phyloP scores from a whole-genome alignment of 2,329 filamentous ascomycete species.

The Neurospora crassa region DNA sequence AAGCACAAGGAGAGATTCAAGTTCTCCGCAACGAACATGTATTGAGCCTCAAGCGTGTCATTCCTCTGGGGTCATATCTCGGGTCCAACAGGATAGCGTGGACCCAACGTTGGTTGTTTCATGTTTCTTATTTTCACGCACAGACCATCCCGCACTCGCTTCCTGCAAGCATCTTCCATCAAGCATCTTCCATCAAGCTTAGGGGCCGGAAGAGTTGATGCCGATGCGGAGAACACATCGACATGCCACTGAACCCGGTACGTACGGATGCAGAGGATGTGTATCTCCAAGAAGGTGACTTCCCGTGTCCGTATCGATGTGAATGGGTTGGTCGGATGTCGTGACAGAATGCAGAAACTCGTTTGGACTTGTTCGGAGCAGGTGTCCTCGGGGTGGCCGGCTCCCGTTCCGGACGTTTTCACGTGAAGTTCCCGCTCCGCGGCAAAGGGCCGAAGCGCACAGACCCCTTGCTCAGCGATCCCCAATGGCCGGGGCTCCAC shows the following conservation, averaged over 20 bases:
- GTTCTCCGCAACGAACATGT: neutral
- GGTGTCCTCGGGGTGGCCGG: neutral
- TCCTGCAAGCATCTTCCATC: neutral
- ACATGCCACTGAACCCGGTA: neutral
- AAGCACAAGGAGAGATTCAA: neutral
- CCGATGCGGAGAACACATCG: neutral
- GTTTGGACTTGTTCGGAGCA: neutral
- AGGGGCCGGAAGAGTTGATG: neutral
- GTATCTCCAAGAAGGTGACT: neutral
- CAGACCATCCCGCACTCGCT: neutral
- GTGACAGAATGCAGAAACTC: neutral
- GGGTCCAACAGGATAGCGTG: conserved; percentile 6
- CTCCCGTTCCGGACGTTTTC: neutral
- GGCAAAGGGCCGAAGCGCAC: neutral
- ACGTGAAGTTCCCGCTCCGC: neutral
- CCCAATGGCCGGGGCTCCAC: neutral
- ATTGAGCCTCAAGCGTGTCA: neutral
- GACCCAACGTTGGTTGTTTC: conserved; percentile 5
- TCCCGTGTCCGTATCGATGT: neutral
- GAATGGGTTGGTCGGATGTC: neutral
- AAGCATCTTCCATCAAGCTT: neutral
- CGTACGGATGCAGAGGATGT: neutral
- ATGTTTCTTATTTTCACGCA: conserved; percentile 7
- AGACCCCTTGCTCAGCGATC: neutral
- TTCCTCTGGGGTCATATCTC: neutral